A percentile compares a stretch with the other conserved stretches of the same genome.
phyloP scores from a whole-genome alignment of 352 stramenopile genomes.

The Pythium myriotylum region DNA sequence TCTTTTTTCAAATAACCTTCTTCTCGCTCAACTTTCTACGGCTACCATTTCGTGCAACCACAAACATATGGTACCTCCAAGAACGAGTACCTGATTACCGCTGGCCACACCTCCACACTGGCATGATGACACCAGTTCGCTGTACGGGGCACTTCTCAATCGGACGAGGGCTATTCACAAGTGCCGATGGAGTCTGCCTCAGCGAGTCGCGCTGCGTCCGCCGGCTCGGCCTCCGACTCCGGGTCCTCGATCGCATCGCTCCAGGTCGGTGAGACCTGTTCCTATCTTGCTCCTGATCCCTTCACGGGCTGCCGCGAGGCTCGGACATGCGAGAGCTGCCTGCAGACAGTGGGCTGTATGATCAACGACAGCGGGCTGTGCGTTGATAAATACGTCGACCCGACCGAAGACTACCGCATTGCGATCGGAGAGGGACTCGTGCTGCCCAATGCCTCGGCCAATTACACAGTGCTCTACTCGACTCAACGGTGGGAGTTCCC shows the following conservation, averaged over 20 bases:
- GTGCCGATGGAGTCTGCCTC: neutral
- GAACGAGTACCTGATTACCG: neutral
- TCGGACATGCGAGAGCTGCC: constrained; percentile 22
- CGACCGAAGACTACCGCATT: constrained; percentile 9
- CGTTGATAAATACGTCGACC: constrained; percentile 3
- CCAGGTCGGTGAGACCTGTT: constrained; percentile 12
- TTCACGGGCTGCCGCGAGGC: constrained; percentile 20
- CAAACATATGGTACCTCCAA: too few species aligned
- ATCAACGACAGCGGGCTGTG: constrained; percentile 8
- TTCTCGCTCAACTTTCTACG: neutral
- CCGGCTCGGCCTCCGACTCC: neutral
- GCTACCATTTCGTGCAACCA: too few species aligned
- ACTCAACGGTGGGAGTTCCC: constrained; percentile 22
- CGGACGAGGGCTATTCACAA: neutral
- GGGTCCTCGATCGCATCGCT: neutral
- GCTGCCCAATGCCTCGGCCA: constrained; percentile 21
- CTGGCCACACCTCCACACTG: neutral
- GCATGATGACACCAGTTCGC: neutral
- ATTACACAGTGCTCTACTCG: neutral
- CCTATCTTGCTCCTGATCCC: constrained; percentile 14
- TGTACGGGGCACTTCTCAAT: neutral
- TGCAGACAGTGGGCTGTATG: constrained; percentile 14
- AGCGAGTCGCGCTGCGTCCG: neutral
- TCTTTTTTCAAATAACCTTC: neutral
- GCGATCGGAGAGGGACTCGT: constrained; percentile 6